These are phyloP conservation scores for Dendrocalamus sinicus DNA, from an alignment of 176 grass and related monocot species.

Conservation along the genomic window DNA sequence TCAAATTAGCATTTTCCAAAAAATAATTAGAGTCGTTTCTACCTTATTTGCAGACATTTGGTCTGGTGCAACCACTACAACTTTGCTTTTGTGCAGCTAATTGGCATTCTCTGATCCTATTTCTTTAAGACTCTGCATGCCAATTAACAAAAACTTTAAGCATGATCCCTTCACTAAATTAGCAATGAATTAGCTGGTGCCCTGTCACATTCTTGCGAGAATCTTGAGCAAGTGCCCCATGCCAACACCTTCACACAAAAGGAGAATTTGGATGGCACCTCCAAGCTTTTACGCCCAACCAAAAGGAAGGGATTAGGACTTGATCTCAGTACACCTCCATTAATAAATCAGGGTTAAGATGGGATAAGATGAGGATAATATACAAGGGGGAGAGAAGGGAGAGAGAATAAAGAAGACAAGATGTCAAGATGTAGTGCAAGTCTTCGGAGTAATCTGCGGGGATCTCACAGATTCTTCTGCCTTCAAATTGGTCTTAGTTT, in stretches of 20 bases:
- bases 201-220: conserved; percentile 41
- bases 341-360: conserved; percentile 36
- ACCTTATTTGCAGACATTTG: not conserved
- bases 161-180: conserved; percentile 26
- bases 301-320: conserved; percentile 33
- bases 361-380: conserved; percentile 42
- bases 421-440: not conserved
- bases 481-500: not conserved
- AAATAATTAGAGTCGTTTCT: too few species aligned
- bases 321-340: conserved; percentile 16
- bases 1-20: too few species aligned
- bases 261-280: conserved; percentile 15
- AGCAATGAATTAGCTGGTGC: conserved; percentile 20
- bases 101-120: not conserved
- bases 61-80: not conserved
- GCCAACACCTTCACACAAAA: conserved; percentile 37
- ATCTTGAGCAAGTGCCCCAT: conserved; percentile 41
- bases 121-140: conserved; percentile 39
- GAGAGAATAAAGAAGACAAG: conserved; percentile 8
- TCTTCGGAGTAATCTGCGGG: conserved; percentile 27
- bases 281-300: conserved; percentile 51
- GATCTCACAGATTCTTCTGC: conserved; percentile 49
- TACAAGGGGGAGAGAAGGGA: not conserved
- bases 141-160: conserved; percentile 33
- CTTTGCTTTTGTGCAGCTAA: not conserved